phyloP scores from a whole-genome alignment of 352 stramenopile species.

The Globisporangium middletonii region DNA sequence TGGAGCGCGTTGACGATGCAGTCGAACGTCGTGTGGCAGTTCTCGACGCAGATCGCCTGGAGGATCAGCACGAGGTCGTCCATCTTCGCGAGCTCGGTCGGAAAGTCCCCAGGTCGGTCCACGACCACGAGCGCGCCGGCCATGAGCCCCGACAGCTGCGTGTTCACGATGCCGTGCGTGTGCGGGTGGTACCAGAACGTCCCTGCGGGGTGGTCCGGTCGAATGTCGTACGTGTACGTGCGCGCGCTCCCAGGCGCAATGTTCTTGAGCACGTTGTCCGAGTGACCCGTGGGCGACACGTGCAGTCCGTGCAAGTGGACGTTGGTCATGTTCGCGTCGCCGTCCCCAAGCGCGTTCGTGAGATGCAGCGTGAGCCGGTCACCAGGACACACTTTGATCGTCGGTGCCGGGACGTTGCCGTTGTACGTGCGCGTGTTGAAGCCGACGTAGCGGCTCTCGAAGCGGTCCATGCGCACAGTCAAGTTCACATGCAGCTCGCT shows the following conservation, averaged over 20 bases:
- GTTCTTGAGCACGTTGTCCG: conserved; percentile 59
- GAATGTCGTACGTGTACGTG: conserved; percentile 64
- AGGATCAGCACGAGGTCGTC: conserved; percentile 63
- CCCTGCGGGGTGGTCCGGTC: conserved; percentile 52
- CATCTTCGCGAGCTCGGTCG: conserved; percentile 42
- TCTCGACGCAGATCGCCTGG: conserved; percentile 60
- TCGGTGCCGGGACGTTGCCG: conserved; percentile 51
- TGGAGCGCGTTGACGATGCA: conserved; percentile 48
- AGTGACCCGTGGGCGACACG: conserved; percentile 37
- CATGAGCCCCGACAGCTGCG: conserved; percentile 72
- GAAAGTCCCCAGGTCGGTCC: conserved; percentile 52
- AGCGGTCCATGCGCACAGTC: conserved; percentile 45
- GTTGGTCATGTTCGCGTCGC: conserved; percentile 57
- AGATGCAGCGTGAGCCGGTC: conserved; percentile 56
- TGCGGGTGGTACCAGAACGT: conserved; percentile 85
- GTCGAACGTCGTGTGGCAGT: conserved; percentile 62
- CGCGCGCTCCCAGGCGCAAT: conserved; percentile 38
- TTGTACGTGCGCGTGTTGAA: conserved; percentile 78
- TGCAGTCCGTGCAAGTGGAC: conserved; percentile 73
- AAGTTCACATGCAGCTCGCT: conserved; percentile 55
- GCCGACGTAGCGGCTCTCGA: conserved; percentile 64
- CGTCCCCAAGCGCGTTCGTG: conserved; percentile 42
- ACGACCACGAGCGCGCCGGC: conserved; percentile 57
- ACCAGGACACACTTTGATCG: conserved; percentile 68
- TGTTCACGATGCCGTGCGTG: conserved; percentile 66